phyloP scores from a whole-genome alignment of 345 rosid species.

The Citrus medica region DNA sequence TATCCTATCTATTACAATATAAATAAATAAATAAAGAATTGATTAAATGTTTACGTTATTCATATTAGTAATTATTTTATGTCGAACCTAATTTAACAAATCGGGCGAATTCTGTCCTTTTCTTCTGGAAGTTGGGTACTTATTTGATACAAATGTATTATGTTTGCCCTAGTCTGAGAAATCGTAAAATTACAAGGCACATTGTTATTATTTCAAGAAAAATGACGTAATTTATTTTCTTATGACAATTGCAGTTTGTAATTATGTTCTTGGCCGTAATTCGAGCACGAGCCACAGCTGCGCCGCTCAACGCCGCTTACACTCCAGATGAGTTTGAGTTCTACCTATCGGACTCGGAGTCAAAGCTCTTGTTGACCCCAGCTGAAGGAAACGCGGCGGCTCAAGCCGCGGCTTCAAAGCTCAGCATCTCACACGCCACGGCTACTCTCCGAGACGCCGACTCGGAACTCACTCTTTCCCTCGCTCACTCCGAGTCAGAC shows the following conservation, averaged over 20 bases:
- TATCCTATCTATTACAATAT: too few relatives aligned
- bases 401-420: constrained; percentile 62
- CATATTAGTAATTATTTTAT: too few relatives aligned
- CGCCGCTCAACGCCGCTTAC: constrained; percentile 67
- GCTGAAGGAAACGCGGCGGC: constrained; percentile 47
- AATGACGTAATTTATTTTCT: neutral
- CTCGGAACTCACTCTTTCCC: constrained; percentile 32
- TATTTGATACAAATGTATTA: neutral
- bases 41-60: too few relatives aligned
- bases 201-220: too few relatives aligned
- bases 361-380: constrained; percentile 51
- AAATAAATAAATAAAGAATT: too few relatives aligned
- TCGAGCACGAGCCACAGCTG: constrained; percentile 59
- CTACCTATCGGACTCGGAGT: constrained; percentile 69
- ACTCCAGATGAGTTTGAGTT: constrained; percentile 71
- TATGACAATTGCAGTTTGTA: constrained; percentile 8
- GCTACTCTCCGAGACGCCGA: constrained; percentile 27
- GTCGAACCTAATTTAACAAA: too few relatives aligned
- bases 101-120: too few relatives aligned
- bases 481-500: constrained; percentile 15
- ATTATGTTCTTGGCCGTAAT: constrained; percentile 43
- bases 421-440: constrained; percentile 44
- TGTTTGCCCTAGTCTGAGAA: too few relatives aligned
- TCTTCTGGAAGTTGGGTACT: neutral
- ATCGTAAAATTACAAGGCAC: neutral